phyloP scores from a whole-genome alignment of 2,329 filamentous ascomycete species.

The Fusarium sp. region DNA sequence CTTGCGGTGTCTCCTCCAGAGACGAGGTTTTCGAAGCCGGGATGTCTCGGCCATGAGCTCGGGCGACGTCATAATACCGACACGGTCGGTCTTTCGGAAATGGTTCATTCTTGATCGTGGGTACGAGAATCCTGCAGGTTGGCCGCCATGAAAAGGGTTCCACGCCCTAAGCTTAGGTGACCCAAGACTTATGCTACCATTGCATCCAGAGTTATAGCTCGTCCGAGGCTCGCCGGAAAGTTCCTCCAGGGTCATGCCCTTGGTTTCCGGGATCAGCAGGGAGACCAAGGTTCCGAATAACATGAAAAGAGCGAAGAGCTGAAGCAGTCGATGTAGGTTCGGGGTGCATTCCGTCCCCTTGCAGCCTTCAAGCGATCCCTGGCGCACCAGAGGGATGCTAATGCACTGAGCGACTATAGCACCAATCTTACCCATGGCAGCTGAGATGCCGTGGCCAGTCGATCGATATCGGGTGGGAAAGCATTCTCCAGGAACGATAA shows the following conservation, averaged over 20 bases:
- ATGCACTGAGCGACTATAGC: slow-evolving; percentile 78
- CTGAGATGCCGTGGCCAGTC: slow-evolving; percentile 75
- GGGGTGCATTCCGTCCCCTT: slow-evolving; percentile 65
- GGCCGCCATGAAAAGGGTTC: slow-evolving; percentile 66
- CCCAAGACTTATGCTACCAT: slow-evolving; percentile 62
- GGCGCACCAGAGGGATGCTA: slow-evolving; percentile 73
- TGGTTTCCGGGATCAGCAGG: slow-evolving; percentile 84
- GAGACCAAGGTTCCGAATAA: slow-evolving; percentile 78
- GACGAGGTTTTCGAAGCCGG: slow-evolving; percentile 44
- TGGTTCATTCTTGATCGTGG: slow-evolving; percentile 53
- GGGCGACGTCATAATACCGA: slow-evolving; percentile 63
- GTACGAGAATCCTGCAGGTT: slow-evolving; percentile 67
- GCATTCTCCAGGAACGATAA: slow-evolving; percentile 75
- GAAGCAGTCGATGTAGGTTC: slow-evolving; percentile 81
- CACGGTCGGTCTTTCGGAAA: slow-evolving; percentile 52
- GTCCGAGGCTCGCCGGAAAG: slow-evolving; percentile 77
- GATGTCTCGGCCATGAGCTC: slow-evolving; percentile 54
- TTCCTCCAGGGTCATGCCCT: slow-evolving; percentile 80
- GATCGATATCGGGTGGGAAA: slow-evolving; percentile 76
- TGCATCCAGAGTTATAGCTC: slow-evolving; percentile 68
- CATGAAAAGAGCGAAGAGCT: slow-evolving; percentile 88
- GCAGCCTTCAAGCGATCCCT: slow-evolving; percentile 67
- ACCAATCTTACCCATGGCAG: slow-evolving; percentile 77
- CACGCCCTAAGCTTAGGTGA: slow-evolving; percentile 54
- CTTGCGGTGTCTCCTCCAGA: slow-evolving; percentile 52